Evolutionary conservation across 2,329 filamentous ascomycete species (phyloP).

Genomic region (Coleophoma crateriformis): DNA sequence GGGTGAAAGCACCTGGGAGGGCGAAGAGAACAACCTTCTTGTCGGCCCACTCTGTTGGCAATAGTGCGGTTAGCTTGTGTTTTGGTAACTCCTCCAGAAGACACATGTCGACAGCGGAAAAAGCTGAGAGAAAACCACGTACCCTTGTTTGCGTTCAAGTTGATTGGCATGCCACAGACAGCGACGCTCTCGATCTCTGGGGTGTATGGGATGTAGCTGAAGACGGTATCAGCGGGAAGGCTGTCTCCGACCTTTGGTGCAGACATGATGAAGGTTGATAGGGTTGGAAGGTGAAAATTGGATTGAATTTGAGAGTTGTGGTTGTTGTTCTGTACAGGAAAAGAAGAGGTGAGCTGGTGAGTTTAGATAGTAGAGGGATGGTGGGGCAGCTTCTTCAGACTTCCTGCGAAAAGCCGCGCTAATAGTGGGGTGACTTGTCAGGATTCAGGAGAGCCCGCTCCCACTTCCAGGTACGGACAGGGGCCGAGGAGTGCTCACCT

Average conservation of each 20-base stretch:
- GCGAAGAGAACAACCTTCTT: conserved; percentile 69
- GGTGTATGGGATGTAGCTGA: conserved; percentile 78
- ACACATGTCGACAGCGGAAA: no score
- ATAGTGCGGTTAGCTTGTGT: conserved; percentile 1
- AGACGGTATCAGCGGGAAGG: conserved; percentile 76
- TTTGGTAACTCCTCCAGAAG: neutral
- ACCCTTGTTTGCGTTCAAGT: conserved; percentile 76
- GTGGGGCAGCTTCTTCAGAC: neutral
- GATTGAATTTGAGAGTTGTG: neutral
- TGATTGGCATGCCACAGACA: conserved; percentile 71
- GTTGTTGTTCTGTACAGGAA: neutral
- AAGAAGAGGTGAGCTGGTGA: conserved; percentile 3
- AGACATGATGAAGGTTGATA: conserved; percentile 10
- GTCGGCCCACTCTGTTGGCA: conserved; percentile 48
- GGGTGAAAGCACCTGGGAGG: conserved; percentile 66
- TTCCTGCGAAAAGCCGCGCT: neutral
- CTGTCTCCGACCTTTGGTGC: conserved; percentile 62
- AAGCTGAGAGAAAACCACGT: conserved; percentile 5
- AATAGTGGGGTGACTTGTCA: neutral
- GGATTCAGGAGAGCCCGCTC: neutral
- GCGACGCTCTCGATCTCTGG: conserved; percentile 63
- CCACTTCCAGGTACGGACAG: neutral
- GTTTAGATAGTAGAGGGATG: neutral
- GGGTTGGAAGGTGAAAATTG: neutral
- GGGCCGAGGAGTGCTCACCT: neutral